Evolutionary conservation across 2,329 filamentous ascomycete species (phyloP), one percentile per base, ranked within the genome.

Genomic region (Fusarium sp.): DNA sequence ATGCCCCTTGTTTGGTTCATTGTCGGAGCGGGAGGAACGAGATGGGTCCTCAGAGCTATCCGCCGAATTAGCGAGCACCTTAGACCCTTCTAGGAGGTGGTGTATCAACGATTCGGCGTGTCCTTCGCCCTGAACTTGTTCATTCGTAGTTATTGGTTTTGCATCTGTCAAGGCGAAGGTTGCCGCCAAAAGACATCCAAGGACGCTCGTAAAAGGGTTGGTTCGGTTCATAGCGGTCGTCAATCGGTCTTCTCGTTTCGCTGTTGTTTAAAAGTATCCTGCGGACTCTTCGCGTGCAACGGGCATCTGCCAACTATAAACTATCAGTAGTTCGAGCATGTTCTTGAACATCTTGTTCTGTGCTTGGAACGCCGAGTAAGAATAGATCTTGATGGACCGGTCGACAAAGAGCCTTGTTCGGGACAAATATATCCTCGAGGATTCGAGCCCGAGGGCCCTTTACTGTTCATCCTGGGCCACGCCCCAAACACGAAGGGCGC

Each of bases 391-490:
- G 11, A 43, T 30, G 37, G 9, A n/a, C 28, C 16, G 16, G 46
- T 46, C 10, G 57, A 66, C 68, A 71, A 72, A 71, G 68, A 39
- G 39, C 28, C 34, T 44, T 46, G 47, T 47, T 30, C 34, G 16
- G 44, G 27, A 48, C 34, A 8, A 46, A 41, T 46, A 37, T 23
- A n/a, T 18, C 27, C 23, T 36, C 30, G 43, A 44, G 27, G 47
- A 28, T 10, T n/a, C 44, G 18, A 50, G 30, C 28, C 57, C 43
- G 37, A 52, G 43, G 54, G 10, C 34, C 54, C 50, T 68, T 52
- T 52, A 55, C 43, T 56, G 48, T 48, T 64, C 55, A 43, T 60
- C 40, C 27, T 56, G 31, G 16, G 11, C 28, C 52, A 52, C 28
- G 9, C 59, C 60, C 18, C 31, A 39, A 37, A 37, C 16, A 10